Conservation (phyloP, 1,139 yeast genomes). For the Candida tropicalis region DNA sequence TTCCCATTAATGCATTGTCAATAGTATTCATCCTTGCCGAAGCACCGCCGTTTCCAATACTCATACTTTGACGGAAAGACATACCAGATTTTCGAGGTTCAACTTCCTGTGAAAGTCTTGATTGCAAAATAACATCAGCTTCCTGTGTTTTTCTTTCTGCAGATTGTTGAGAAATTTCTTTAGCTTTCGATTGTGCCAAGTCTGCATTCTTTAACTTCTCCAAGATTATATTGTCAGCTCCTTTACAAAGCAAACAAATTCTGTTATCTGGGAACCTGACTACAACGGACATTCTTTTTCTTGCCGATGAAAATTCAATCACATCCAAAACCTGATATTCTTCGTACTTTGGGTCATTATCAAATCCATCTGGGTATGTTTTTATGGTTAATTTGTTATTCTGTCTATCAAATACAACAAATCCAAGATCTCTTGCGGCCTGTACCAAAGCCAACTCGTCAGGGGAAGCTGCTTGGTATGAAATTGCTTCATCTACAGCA, state of each 20-base stretch:
- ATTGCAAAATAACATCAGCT: constrained; percentile 73
- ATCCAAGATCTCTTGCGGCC: constrained; percentile 95
- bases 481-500: constrained; percentile 51
- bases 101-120: constrained; percentile 39
- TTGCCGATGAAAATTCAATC: constrained; percentile 81
- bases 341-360: constrained; percentile 61
- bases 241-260: constrained; percentile 82
- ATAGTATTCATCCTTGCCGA: constrained; percentile 47
- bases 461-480: constrained; percentile 93
- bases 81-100: constrained; percentile 31
- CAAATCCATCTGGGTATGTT: constrained; percentile 83
- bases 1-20: constrained; percentile 57
- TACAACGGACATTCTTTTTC: constrained; percentile 94
- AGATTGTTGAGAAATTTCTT: constrained; percentile 62
- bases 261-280: constrained; percentile 80
- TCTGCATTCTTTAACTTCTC: constrained; percentile 65
- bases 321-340: constrained; percentile 73
- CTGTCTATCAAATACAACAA: constrained; percentile 70
- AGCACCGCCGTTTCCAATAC: constrained; percentile 19
- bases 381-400: constrained; percentile 63
- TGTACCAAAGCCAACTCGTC: constrained; percentile 92
- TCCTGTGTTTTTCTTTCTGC: constrained; percentile 72
- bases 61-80: constrained; percentile 37
- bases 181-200: constrained; percentile 63
- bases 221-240: constrained; percentile 92